Conservation (phyloP, 1,139 yeast genomes). For the Wickerhamomyces sp. region DNA sequence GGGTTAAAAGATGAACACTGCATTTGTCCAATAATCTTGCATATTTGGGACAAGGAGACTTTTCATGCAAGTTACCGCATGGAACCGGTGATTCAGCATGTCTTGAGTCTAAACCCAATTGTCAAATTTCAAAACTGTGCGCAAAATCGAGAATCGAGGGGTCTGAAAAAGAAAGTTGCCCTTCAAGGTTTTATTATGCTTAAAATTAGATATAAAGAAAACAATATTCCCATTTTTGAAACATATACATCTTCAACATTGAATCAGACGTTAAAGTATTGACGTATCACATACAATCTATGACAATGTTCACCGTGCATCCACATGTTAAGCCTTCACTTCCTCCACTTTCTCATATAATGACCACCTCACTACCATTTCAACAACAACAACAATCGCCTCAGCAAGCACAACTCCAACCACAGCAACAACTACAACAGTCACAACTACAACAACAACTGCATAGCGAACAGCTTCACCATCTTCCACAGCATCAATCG, state of each 20-base stretch:
- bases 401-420: conserved; percentile 8
- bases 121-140: conserved; percentile 1
- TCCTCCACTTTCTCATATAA: conserved; percentile 15
- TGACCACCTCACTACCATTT: conserved; percentile 6
- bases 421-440: conserved; percentile 7
- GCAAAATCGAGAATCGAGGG: conserved; percentile 1
- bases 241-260: not conserved
- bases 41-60: not conserved
- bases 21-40: not conserved
- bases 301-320: conserved; percentile 2
- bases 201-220: not conserved
- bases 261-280: not conserved
- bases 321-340: conserved; percentile 8
- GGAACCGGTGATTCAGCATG: not conserved
- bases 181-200: not conserved
- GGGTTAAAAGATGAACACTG: not conserved
- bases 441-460: conserved; percentile 2
- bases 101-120: conserved; percentile 1
- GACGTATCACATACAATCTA: not conserved
- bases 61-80: not conserved
- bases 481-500: not conserved
- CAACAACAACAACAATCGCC: conserved; percentile 7
- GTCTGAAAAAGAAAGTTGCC: not conserved
- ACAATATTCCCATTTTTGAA: not conserved
- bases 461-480: conserved; percentile 2